Evolutionary conservation across 169 alveolate species (phyloP), one percentile per base, ranked within the genome.

Genomic region (Cystoisospora suis): DNA sequence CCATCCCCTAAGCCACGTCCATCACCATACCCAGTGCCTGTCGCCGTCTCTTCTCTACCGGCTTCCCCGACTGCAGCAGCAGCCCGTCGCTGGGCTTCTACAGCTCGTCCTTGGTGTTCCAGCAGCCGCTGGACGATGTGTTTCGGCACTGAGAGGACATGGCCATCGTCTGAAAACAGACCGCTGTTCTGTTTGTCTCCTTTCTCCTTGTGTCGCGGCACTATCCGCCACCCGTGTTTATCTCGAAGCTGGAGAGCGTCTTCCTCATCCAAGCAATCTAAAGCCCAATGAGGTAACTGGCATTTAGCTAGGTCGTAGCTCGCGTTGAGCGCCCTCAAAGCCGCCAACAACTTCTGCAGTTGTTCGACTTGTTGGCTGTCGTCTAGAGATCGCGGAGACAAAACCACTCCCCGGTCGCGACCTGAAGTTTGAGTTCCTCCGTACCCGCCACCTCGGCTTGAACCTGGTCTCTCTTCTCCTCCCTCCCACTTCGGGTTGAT

Each of bases 341-440:
- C 83, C 47, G 83, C 83, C 47, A 72, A 56, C 38, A 72, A 29
- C 58, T 72, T 32, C 83, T 38, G 83, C 83, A 72, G 83, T 53
- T 38, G 83, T 6, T 17, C 38, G 15, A 72, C 83, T 38, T 72
- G 83, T 53, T 72, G 58, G 0, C 27, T 2, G 36, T 72, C 83
- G 9, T 27, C 83, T 53, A 12, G 65, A 23, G 65, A 15, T 12
- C 65, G 23, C 65, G 65, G 65, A 53, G 29, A 23, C 65, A 53
- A 23, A 12, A 53, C 65, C 65, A 53, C 23, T 53, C 29, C 29
- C 65, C 29, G 23, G 65, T 53, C 12, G 65, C 12, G 65, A 53
- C 65, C 29, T 53, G 65, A 15, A 15, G 65, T 23, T 53, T 23
- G 65, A 23, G 12, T 23, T 15, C 65, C 65, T 53, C 29, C 65